Percentiles rank a stretch among this genome's conserved stretches.
Evolutionary conservation across 441 rosid genomes (phyloP).

Genomic region (Populus trichocarpa): DNA sequence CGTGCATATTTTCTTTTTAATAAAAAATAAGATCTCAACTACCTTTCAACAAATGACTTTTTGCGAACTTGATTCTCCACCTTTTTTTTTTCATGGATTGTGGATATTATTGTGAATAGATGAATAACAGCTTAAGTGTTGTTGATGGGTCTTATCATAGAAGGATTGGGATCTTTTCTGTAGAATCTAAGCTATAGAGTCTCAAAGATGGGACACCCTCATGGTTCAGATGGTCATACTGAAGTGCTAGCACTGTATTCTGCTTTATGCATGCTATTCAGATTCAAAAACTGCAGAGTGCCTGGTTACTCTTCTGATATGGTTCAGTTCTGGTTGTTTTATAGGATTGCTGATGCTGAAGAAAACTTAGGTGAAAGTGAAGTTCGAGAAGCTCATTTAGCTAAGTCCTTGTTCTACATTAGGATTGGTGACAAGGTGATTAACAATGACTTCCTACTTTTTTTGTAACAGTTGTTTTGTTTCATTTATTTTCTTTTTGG

Average conservation of each 20-base stretch:
- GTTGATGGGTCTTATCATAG: constrained; percentile 2
- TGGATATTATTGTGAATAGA: background rate
- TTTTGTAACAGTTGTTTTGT: background rate
- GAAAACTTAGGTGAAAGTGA: constrained; percentile 98
- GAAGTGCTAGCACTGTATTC: background rate
- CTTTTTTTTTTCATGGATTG: background rate
- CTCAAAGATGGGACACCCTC: background rate
- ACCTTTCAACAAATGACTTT: background rate
- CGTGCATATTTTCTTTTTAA: background rate
- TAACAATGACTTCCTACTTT: constrained; percentile 2
- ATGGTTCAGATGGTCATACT: background rate
- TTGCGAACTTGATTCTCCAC: background rate
- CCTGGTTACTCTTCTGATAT: background rate
- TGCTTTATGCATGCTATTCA: background rate
- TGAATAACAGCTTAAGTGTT: background rate
- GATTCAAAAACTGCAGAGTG: background rate
- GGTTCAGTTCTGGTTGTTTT: constrained; percentile 6
- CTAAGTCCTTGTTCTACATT: constrained; percentile 83
- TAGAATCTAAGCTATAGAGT: background rate
- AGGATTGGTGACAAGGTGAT: constrained; percentile 84
- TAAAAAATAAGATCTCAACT: background rate
- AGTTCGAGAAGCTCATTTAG: constrained; percentile 98
- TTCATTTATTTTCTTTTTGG: constrained; percentile 12
- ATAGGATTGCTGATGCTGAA: constrained; percentile 95
- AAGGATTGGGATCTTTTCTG: constrained; percentile 5